phyloP scores from a whole-genome alignment of 305 asterid species.

The Solanum hybrid region DNA sequence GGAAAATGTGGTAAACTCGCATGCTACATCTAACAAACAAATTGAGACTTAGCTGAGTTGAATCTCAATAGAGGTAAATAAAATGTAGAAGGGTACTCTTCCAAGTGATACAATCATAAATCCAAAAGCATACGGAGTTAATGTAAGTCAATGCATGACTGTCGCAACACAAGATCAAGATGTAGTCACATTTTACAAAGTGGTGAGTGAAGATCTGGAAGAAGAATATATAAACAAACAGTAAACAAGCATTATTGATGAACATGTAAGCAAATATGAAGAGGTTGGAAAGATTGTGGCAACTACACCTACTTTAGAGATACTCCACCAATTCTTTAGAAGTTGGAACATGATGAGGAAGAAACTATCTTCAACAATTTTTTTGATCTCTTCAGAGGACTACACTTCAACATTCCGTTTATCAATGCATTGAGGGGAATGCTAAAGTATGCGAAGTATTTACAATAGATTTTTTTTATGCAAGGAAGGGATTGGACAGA shows the following conservation, averaged over 20 bases:
- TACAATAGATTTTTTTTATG: background rate
- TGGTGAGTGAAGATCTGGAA: background rate
- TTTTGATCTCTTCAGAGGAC: background rate
- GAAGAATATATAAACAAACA: background rate
- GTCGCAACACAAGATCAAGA: background rate
- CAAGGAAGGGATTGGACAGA: background rate
- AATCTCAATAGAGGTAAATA: background rate
- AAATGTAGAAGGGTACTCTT: background rate
- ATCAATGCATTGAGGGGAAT: background rate
- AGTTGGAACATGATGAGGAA: background rate
- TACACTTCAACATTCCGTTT: too few relatives aligned
- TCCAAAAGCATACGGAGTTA: background rate
- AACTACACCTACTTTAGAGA: background rate
- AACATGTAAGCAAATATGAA: background rate
- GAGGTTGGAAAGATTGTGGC: background rate
- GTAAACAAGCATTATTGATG: too few relatives aligned
- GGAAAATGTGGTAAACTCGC: background rate
- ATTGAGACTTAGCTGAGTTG: background rate
- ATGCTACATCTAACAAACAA: background rate
- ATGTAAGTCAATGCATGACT: background rate
- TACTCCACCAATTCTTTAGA: background rate
- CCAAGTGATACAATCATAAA: background rate
- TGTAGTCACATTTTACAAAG: background rate
- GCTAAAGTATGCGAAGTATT: background rate
- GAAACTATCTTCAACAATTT: background rate